These are phyloP conservation scores for Hymenoscyphus occultus DNA, from an alignment of 2,329 filamentous ascomycete species.

Conservation along the genomic window DNA sequence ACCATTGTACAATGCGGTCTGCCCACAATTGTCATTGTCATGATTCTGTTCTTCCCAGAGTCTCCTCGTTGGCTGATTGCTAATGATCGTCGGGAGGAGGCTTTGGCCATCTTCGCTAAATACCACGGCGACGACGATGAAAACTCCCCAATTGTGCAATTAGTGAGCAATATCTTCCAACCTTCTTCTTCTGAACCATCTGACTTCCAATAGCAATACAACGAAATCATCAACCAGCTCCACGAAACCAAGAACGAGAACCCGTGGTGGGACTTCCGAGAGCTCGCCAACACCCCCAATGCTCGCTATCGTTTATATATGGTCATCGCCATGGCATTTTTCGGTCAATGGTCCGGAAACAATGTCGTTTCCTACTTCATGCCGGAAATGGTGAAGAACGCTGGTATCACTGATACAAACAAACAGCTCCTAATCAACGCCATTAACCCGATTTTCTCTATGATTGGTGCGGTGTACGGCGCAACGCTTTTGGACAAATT, in stretches of 20 bases:
- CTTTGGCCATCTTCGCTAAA: slow-evolving; percentile 52
- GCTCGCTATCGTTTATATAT: slow-evolving; percentile 49
- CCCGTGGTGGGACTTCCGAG: slow-evolving; percentile 58
- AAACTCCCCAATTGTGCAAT: slow-evolving; percentile 49
- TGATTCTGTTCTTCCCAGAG: slow-evolving; percentile 44
- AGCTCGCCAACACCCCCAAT: slow-evolving; percentile 48
- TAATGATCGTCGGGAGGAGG: slow-evolving; percentile 53
- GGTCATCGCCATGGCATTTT: slow-evolving; percentile 51
- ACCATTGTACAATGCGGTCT: slow-evolving; percentile 51
- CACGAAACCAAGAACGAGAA: slow-evolving; percentile 50
- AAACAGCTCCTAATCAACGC: slow-evolving; percentile 39
- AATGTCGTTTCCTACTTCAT: slow-evolving; percentile 44
- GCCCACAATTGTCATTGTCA: slow-evolving; percentile 45
- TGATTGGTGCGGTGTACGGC: slow-evolving; percentile 44
- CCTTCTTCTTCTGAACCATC: background rate
- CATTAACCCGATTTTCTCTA: slow-evolving; percentile 39
- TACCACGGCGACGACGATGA: slow-evolving; percentile 56
- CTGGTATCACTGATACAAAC: slow-evolving; percentile 34
- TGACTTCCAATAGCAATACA: background rate
- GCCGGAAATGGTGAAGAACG: slow-evolving; percentile 44
- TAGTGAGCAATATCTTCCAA: slow-evolving; percentile 34
- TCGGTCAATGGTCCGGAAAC: slow-evolving; percentile 48
- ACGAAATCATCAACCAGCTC: slow-evolving; percentile 1
- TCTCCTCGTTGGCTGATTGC: slow-evolving; percentile 41
- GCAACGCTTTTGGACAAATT: slow-evolving; percentile 43